These are phyloP conservation scores for Boletus rubropictus DNA, from an alignment of 768 basidiomycete genomes.

Conservation along the genomic window DNA sequence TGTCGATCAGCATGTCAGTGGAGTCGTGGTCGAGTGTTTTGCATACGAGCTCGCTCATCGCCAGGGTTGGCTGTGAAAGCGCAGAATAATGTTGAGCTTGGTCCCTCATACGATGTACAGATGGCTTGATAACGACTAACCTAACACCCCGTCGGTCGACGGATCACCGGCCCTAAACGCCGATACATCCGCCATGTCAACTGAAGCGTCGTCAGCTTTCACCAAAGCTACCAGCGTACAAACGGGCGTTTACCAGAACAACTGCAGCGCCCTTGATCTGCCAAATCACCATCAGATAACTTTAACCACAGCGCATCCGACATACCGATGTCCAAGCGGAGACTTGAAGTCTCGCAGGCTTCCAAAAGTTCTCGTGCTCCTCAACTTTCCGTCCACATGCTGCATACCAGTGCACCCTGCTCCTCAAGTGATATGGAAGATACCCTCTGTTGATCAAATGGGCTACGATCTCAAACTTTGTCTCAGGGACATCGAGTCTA, in stretches of 20 bases:
- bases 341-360: constrained; percentile 13
- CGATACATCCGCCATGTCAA: constrained; percentile 7
- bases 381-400: constrained; percentile 32
- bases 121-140: constrained; percentile 16
- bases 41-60: constrained; percentile 74
- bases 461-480: constrained; percentile 37
- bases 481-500: constrained; percentile 32
- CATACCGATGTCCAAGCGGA: constrained; percentile 19
- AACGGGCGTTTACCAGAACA: background rate
- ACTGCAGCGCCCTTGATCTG: constrained; percentile 8
- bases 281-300: background rate
- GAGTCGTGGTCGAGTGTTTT: constrained; percentile 73
- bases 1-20: constrained; percentile 75
- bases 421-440: no score
- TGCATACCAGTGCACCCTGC: no score
- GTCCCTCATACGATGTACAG: constrained; percentile 17
- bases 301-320: background rate
- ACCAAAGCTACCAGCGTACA: background rate
- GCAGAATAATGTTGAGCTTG: constrained; percentile 48
- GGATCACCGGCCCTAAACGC: constrained; percentile 25
- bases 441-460: no score
- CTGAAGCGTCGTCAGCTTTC: no score
- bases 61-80: constrained; percentile 57
- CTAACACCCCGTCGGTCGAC: background rate
- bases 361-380: constrained; percentile 24